Evolutionary conservation across 768 basidiomycete species (phyloP).

Genomic region (Psilocybe sp.): DNA sequence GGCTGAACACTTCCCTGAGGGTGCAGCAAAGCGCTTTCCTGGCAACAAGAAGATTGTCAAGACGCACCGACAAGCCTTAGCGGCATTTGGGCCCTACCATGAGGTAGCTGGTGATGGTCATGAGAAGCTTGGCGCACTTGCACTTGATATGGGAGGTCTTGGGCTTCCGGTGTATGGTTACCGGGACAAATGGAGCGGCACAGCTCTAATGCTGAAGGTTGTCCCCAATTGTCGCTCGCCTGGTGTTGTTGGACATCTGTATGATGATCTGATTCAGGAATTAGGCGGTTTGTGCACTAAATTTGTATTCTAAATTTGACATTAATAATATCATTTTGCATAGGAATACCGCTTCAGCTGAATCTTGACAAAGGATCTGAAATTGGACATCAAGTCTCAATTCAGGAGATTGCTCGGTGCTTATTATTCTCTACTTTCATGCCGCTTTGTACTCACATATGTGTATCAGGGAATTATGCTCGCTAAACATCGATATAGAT

Average conservation of each 20-base stretch:
- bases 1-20: slow-evolving; percentile 11
- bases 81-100: slow-evolving; percentile 15
- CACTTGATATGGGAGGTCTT: slow-evolving; percentile 26
- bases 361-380: slow-evolving; percentile 29
- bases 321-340: no score
- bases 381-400: slow-evolving; percentile 21
- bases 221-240: slow-evolving; percentile 23
- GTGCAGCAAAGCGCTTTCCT: slow-evolving; percentile 12
- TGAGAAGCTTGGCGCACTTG: slow-evolving; percentile 23
- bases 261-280: slow-evolving; percentile 28
- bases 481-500: slow-evolving; percentile 16
- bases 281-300: slow-evolving; percentile 16
- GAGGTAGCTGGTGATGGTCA: slow-evolving; percentile 26
- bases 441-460: background rate
- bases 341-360: slow-evolving; percentile 24
- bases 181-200: slow-evolving; percentile 24
- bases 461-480: slow-evolving; percentile 11
- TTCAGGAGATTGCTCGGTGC: slow-evolving; percentile 14
- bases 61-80: slow-evolving; percentile 4
- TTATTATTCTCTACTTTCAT: slow-evolving; percentile 5
- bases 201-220: slow-evolving; percentile 13
- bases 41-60: slow-evolving; percentile 7
- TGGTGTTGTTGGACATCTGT: slow-evolving; percentile 26
- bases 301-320: no score
- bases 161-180: slow-evolving; percentile 25